Evolutionary conservation across 192 early-diverging fungal genomes (phyloP), one percentile per base, ranked within the genome.

Genomic region (Lunasporangiospora selenospora): DNA sequence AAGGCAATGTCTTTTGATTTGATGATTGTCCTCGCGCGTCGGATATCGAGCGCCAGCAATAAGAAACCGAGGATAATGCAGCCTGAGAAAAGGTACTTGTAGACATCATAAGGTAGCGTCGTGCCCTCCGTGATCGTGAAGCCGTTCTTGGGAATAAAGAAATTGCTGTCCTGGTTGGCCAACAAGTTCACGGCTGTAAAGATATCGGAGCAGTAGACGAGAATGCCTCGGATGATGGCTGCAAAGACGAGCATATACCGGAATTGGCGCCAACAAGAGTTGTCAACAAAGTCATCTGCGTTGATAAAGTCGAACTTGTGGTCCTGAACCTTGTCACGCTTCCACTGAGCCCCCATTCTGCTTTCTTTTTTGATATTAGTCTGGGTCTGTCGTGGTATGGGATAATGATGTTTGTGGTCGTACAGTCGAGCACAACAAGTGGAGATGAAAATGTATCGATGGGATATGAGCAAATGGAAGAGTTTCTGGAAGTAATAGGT

Each of bases 301-400:
- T 95, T 89, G 47, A 95, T 81, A 67, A 87, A 92, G 78, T 93
- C 92, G 65, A 94, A 95, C 75, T 92, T 93, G 79, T 94, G 91
- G 77, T 93, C 93, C 53, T 80, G 56, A 12, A 92, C 85, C 39
- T 86, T 77, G 63, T 91, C 88, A 42, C 90, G 77, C 78, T 90
- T 91, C 92, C 93, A 92, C 33, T 88, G 85, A 15, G 88, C 81
- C 12, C 53, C 47, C 47, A 51, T 62, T 23, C 12, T 37, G 12
- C 15, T 2, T 32, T 15, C 11, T 21, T 34, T 11, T 21, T 26
- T n/a, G n/a, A n/a, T n/a, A n/a, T n/a, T n/a, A n/a, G n/a, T n/a
- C n/a, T n/a, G n/a, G n/a, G n/a, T n/a, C n/a, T n/a, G n/a, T n/a
- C n/a, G n/a, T n/a, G n/a, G n/a, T n/a, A n/a, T n/a, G n/a, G n/a